These are phyloP conservation scores for Bacterosira constricta DNA, from an alignment of 108 stramenopile species.

Conservation along the genomic window DNA sequence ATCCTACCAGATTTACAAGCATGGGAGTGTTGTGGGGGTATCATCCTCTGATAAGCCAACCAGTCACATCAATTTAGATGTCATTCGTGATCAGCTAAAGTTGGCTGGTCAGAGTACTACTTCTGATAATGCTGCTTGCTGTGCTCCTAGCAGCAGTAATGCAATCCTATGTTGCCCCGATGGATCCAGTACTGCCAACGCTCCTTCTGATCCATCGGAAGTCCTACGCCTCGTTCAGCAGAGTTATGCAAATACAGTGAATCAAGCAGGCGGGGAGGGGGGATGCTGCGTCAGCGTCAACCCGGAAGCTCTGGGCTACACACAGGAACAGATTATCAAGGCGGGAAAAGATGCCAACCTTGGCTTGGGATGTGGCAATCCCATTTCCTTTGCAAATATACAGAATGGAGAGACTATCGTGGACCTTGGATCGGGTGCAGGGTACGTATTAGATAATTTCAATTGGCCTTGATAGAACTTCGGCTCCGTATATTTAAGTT, in stretches of 20 bases:
- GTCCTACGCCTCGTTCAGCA: slow-evolving; percentile 13
- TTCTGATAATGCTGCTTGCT: slow-evolving; percentile 17
- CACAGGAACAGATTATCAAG: slow-evolving; percentile 31
- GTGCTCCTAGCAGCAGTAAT: slow-evolving; percentile 6
- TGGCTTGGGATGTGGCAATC: slow-evolving; percentile 63
- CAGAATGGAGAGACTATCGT: slow-evolving; percentile 53
- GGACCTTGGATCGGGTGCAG: slow-evolving; percentile 65
- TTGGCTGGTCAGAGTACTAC: neutral
- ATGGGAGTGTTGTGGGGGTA: slow-evolving; percentile 14
- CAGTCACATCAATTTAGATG: neutral
- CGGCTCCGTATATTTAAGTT: too few relatives aligned
- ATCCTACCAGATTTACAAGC: slow-evolving; percentile 24
- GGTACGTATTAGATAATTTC: too few relatives aligned
- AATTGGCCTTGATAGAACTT: too few relatives aligned
- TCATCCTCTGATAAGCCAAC: slow-evolving; percentile 2
- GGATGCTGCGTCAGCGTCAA: slow-evolving; percentile 43
- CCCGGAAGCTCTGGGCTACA: slow-evolving; percentile 23
- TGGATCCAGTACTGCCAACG: neutral
- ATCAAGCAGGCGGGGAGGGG: neutral
- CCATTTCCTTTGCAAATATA: slow-evolving; percentile 41
- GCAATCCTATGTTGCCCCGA: slow-evolving; percentile 20
- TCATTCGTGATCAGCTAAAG: neutral
- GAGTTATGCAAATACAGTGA: slow-evolving; percentile 33
- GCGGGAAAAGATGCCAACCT: slow-evolving; percentile 45
- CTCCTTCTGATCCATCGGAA: slow-evolving; percentile 2